phyloP scores from a whole-genome alignment of 192 early-diverging fungal species.

The Rhizophlyctis rosea region DNA sequence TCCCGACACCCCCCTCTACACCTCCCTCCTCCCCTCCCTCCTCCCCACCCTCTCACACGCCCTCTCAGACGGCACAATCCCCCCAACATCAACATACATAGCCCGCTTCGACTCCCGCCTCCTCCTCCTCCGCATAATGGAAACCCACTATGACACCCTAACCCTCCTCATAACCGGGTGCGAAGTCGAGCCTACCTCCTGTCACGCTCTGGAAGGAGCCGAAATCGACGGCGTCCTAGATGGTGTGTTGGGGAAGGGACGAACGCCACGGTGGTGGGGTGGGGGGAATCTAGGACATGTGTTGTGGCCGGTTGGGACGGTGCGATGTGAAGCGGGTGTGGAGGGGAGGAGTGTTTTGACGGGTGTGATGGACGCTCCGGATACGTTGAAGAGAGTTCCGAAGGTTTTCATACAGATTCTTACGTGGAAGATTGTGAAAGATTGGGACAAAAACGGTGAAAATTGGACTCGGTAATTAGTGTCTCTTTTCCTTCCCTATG shows the following conservation, averaged over 20 bases:
- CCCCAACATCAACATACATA: slow-evolving; percentile 15
- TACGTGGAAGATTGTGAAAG: slow-evolving; percentile 33
- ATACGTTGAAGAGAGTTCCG: slow-evolving; percentile 19
- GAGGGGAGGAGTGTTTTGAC: slow-evolving; percentile 31
- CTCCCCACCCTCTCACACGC: slow-evolving; percentile 19
- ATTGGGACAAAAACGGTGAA: too few relatives aligned
- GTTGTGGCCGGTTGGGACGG: slow-evolving; percentile 26
- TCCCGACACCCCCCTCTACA: slow-evolving; percentile 32
- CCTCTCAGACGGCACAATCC: slow-evolving; percentile 16
- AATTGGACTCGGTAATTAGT: too few relatives aligned
- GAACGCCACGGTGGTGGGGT: slow-evolving; percentile 2
- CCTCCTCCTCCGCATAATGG: slow-evolving; percentile 32
- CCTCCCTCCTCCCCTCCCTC: slow-evolving; percentile 30
- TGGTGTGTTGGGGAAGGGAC: slow-evolving; percentile 13
- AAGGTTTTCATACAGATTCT: slow-evolving; percentile 30
- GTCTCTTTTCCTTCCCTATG: too few relatives aligned
- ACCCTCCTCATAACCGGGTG: slow-evolving; percentile 27
- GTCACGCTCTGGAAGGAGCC: slow-evolving; percentile 41
- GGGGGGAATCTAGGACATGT: neutral
- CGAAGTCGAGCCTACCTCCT: slow-evolving; percentile 44
- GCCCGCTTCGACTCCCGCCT: slow-evolving; percentile 34
- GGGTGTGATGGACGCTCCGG: slow-evolving; percentile 38
- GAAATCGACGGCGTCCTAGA: slow-evolving; percentile 37
- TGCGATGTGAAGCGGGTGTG: slow-evolving; percentile 23
- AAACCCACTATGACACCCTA: slow-evolving; percentile 36